These are phyloP conservation scores for Cryomyces minteri DNA, from an alignment of 495 filamentous ascomycete species.

Conservation along the genomic window DNA sequence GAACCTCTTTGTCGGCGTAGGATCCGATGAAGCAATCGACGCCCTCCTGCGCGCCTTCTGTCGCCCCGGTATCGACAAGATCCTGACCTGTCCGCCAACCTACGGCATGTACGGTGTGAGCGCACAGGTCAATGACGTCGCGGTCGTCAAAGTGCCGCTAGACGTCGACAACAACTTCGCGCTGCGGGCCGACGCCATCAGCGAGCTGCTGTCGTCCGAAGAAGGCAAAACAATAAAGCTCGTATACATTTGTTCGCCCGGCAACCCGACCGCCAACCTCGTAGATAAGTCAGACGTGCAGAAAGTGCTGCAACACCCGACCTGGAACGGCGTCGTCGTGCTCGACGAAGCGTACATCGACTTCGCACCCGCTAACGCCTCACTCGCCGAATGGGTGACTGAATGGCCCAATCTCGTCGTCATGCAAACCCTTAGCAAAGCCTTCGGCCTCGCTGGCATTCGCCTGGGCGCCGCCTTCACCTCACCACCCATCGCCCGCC, in stretches of 20 bases:
- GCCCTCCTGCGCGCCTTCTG: slow-evolving; percentile 86
- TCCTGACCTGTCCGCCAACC: slow-evolving; percentile 86
- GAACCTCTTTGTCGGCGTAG: slow-evolving; percentile 87
- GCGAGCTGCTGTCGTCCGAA: slow-evolving; percentile 39
- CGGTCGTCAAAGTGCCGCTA: slow-evolving; percentile 71
- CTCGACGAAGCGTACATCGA: slow-evolving; percentile 96
- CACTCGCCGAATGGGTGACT: slow-evolving; percentile 78
- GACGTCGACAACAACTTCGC: slow-evolving; percentile 40
- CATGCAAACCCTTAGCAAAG: slow-evolving; percentile 94
- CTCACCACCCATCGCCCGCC: slow-evolving; percentile 32
- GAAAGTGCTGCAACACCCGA: slow-evolving; percentile 62
- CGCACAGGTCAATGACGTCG: slow-evolving; percentile 81
- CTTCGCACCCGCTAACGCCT: slow-evolving; percentile 63
- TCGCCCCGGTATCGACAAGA: slow-evolving; percentile 65
- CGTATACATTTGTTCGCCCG: slow-evolving; percentile 80
- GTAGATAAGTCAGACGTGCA: slow-evolving; percentile 59
- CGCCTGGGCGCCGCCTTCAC: slow-evolving; percentile 53
- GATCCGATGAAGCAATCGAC: slow-evolving; percentile 92
- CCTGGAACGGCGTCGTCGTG: slow-evolving; percentile 88
- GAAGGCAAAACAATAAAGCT: slow-evolving; percentile 48
- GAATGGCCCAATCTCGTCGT: slow-evolving; percentile 96
- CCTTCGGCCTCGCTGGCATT: slow-evolving; percentile 88
- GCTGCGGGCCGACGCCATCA: slow-evolving; percentile 52
- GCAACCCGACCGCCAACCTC: slow-evolving; percentile 75
- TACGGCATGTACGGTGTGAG: slow-evolving; percentile 98